Conservation (phyloP, 257 asterid genomes). For the Pogostemon cablin region DNA sequence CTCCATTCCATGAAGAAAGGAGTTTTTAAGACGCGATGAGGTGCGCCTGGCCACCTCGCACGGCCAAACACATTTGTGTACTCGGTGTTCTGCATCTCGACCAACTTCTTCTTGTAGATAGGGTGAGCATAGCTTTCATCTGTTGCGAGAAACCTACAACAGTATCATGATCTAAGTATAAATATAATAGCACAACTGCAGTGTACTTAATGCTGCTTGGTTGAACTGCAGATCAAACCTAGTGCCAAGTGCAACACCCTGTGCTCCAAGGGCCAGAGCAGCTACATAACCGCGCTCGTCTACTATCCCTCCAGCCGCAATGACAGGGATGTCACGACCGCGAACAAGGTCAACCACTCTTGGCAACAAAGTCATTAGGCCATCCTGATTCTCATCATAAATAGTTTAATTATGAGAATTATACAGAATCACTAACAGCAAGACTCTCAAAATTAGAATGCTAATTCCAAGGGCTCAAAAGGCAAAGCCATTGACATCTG, state of each 20-base stretch:
- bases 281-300: constrained; percentile 97
- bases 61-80: constrained; percentile 85
- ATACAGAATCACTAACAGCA: neutral
- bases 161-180: neutral
- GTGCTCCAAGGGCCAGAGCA: constrained; percentile 92
- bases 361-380: constrained; percentile 66
- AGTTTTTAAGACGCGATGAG: constrained; percentile 78
- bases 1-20: constrained; percentile 74
- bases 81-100: constrained; percentile 66
- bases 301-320: constrained; percentile 87
- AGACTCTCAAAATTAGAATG: neutral
- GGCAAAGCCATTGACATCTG: neutral
- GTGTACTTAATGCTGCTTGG: neutral
- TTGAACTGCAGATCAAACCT: constrained; percentile 48
- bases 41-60: constrained; percentile 93
- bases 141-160: constrained; percentile 70
- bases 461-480: neutral
- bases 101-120: constrained; percentile 65
- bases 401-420: constrained; percentile 6
- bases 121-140: constrained; percentile 93
- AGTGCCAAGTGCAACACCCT: constrained; percentile 79
- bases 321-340: constrained; percentile 53
- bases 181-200: neutral
- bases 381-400: constrained; percentile 50
- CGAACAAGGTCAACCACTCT: constrained; percentile 72